Base-by-base conservation (phyloP, 345 rosid genomes). In the Carallia pectinifolia region DNA sequence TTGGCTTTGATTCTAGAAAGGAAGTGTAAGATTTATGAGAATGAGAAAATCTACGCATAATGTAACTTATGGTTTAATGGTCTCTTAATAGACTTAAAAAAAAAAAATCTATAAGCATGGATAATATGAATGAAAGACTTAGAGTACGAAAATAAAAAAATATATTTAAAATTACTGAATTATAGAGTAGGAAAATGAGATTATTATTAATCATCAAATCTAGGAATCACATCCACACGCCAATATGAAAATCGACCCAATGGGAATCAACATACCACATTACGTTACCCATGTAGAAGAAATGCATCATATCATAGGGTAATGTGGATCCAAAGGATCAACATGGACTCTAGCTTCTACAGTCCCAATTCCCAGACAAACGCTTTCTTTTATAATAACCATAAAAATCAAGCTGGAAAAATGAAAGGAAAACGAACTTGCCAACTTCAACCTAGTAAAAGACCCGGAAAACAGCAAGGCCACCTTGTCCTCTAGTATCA, bases 361-460 rank as follows among this genome's bases (percentile, higher is more conserved):
- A 3, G 16, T 12, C 50, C 50, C 16, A 44, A 23, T 23, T 23
- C 31, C 29, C 60, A 19, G 4, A n/a, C 59, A 55, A 31, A 23
- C 50, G 39, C 61, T 33, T 23, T 17, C 12, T 23, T 39, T 50
- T 34, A 27, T 44, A 62, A 61, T 61, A 39, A 44, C 37, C 31
- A 58, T 37, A 7, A 10, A 61, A 44, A 55, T 55, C 53, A 53
- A 18, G 30, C 5, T 37, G 5, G 5, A 52, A 53, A 8, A 47
- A 10, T 34, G 33, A 65, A 36, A 6, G 4, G 37, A 1, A 6
- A 36, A 27, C 4, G 8, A 67, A 29, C 56, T 61, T 34, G 55
- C 56, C 74, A 63, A 62, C 63, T 63, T 71, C 40, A 56, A 50
- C 38, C 37, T 19, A 61, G 15, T 4, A 62, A 44, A 63, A 6